These are phyloP conservation scores for Aspergillus incahuasiensis DNA, from an alignment of 495 filamentous ascomycete species.

Conservation along the genomic window DNA sequence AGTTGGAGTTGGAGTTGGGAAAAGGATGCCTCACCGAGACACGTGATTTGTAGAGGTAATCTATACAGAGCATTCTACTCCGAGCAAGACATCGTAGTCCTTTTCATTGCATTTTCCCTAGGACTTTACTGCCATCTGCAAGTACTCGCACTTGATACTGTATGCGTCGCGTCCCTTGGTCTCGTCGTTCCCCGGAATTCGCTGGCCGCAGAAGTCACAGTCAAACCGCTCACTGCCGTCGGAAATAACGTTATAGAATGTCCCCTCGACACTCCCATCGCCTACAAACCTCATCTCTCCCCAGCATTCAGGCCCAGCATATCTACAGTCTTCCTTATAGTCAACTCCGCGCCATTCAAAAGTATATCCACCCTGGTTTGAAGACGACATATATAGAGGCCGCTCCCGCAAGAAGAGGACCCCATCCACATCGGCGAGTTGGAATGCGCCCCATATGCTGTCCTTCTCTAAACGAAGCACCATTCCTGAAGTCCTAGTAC, in stretches of 20 bases:
- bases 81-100: not conserved
- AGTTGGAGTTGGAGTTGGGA: not conserved
- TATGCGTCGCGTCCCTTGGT: not conserved
- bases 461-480: not conserved
- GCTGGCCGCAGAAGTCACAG: slow-evolving; percentile 9
- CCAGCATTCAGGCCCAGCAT: not conserved
- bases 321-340: not conserved
- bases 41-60: slow-evolving; percentile 4
- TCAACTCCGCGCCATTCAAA: slow-evolving; percentile 9
- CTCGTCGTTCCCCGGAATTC: slow-evolving; percentile 1
- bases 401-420: slow-evolving; percentile 11
- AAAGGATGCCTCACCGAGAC: not conserved
- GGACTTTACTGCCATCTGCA: not conserved
- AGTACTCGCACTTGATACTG: not conserved
- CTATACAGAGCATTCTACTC: not conserved
- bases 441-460: slow-evolving; percentile 13
- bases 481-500: slow-evolving; percentile 11
- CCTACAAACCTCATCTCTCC: slow-evolving; percentile 14
- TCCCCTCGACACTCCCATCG: slow-evolving; percentile 9
- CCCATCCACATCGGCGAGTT: slow-evolving; percentile 6
- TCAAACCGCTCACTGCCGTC: slow-evolving; percentile 1
- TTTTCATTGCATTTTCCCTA: not conserved
- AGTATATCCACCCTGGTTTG: not conserved
- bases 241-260: not conserved
- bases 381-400: not conserved